Base-by-base conservation (phyloP, 192 early-diverging fungal genomes). In the Mortierella claussenii region DNA sequence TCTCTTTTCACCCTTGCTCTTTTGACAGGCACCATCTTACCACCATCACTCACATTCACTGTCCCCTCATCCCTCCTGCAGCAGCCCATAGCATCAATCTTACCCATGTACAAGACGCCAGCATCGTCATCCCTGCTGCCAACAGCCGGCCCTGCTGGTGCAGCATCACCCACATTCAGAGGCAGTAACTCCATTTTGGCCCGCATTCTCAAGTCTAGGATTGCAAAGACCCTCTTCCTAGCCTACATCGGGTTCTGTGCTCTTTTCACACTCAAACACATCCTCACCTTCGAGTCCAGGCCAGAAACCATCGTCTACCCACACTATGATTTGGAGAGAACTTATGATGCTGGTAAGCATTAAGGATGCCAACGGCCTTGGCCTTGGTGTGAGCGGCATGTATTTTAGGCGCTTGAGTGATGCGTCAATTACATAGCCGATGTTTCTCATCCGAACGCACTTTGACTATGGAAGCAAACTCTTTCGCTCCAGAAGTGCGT, bases 181-280 rank as follows among this genome's bases (percentile, higher is more conserved):
- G 32, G 48, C 2, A 55, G 21, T 27, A 47, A 65, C n/a, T 4
- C 52, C 43, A 13, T 60, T 15, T 1, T 76, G 3, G 64, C 42
- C 1, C 32, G 59, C 3, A 36, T 67, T 4, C 45, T 62, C 51
- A 76, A 67, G 48, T 76, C 73, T 3, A 66, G 65, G 47, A 42
- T 52, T 15, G 20, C 24, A 4, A 37, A 47, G 12, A 67, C 73
- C n/a, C 11, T 76, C 37, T 48, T 67, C 23, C 44, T 67, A 44
- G 60, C 69, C 33, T 71, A 71, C 33, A 54, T 71, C 21, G 66
- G 58, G 0, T 69, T 69, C 34, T 69, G 68, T 69, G 68, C 68
- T 24, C 68, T 69, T 36, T 69, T 69, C 34, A 69, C 68, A 5
- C 9, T 69, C 37, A 62, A 63, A 28, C 73, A 76, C 30, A 28